Percentiles rank a stretch among this genome's conserved stretches.
These are phyloP conservation scores for Theobroma grandiflorum DNA, from an alignment of 441 rosid genomes.

Conservation along the genomic window DNA sequence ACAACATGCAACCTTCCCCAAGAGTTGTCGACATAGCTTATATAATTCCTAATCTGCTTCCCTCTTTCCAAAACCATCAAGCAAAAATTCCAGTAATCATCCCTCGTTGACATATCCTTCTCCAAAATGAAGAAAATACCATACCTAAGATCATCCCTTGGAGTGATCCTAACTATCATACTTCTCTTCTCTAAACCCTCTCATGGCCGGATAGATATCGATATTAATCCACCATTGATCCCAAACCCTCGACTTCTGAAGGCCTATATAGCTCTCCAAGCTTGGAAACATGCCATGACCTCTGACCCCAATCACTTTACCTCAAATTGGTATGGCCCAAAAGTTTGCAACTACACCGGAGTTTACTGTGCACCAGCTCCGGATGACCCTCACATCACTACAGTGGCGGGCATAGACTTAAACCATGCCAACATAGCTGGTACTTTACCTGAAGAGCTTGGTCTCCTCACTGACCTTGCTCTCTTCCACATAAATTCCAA, in stretches of 20 bases:
- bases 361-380: slow-evolving; percentile 76
- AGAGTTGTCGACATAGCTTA: slow-evolving; percentile 16
- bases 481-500: slow-evolving; percentile 82
- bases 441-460: slow-evolving; percentile 67
- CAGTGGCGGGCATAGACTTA: slow-evolving; percentile 88
- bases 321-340: slow-evolving; percentile 73
- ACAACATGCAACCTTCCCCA: slow-evolving; percentile 30
- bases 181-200: slow-evolving; percentile 36
- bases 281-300: slow-evolving; percentile 69
- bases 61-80: background rate
- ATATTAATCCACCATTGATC: slow-evolving; percentile 9
- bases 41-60: slow-evolving; percentile 15
- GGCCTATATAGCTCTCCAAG: slow-evolving; percentile 78
- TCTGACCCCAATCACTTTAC: slow-evolving; percentile 76
- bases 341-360: slow-evolving; percentile 86
- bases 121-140: slow-evolving; percentile 35
- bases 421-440: slow-evolving; percentile 82
- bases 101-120: background rate
- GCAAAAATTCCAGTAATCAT: background rate
- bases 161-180: slow-evolving; percentile 34
- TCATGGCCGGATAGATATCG: slow-evolving; percentile 20
- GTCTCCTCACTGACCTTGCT: slow-evolving; percentile 80
- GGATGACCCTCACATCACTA: slow-evolving; percentile 50
- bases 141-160: slow-evolving; percentile 29
- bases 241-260: slow-evolving; percentile 67